A percentile compares a stretch with the other conserved stretches of the same genome.
Evolutionary conservation across 345 rosid species (phyloP).

Genomic region (Clarkia xantiana): DNA sequence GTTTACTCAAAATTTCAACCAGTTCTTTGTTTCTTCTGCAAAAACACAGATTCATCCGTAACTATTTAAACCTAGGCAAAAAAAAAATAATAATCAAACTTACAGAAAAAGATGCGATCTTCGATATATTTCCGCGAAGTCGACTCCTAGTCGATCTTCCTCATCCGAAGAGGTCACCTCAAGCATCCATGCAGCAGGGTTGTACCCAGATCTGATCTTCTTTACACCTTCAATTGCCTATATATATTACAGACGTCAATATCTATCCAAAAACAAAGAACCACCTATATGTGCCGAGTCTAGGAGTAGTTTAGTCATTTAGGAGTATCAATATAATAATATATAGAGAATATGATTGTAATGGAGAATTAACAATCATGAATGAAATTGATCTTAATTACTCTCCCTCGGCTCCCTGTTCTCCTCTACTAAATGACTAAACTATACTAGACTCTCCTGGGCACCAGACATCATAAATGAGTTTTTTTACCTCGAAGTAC

Average conservation of each 20-base stretch:
- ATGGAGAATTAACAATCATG: not conserved
- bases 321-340: too few relatives aligned
- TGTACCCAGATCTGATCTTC: slow-evolving; percentile 46
- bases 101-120: slow-evolving; percentile 60
- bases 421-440: too few relatives aligned
- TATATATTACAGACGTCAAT: not conserved
- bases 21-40: slow-evolving; percentile 54
- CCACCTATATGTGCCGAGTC: not conserved
- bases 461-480: too few relatives aligned
- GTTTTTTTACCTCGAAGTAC: slow-evolving; percentile 3
- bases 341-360: not conserved
- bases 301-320: not conserved
- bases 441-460: too few relatives aligned
- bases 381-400: too few relatives aligned
- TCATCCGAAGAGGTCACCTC: slow-evolving; percentile 15
- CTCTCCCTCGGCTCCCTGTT: too few relatives aligned
- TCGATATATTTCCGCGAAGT: slow-evolving; percentile 51
- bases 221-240: slow-evolving; percentile 62
- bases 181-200: slow-evolving; percentile 95
- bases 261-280: not conserved
- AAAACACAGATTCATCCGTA: not conserved
- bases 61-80: too few relatives aligned
- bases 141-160: slow-evolving; percentile 6
- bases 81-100: slow-evolving; percentile 13
- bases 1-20: slow-evolving; percentile 63